Percentiles rank a stretch among this genome's conserved stretches.
Conservation (phyloP, 257 asterid genomes). For the Parsonsia alboflavescens region DNA sequence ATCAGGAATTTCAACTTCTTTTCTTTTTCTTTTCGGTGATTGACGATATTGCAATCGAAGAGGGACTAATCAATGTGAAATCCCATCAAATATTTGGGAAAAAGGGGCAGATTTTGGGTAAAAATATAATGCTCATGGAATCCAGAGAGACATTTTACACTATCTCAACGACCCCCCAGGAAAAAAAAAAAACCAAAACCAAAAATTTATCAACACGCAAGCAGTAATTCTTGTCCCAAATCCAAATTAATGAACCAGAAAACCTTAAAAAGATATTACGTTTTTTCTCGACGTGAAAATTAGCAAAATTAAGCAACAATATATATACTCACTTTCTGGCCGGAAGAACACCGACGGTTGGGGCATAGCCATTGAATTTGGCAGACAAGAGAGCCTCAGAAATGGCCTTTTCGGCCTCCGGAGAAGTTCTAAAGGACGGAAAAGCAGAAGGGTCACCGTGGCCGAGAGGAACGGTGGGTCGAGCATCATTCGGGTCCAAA, state of each 20-base stretch:
- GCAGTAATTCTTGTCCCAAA: neutral
- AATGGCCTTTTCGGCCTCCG: conserved; percentile 57
- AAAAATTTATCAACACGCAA: neutral
- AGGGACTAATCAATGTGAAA: too few species aligned
- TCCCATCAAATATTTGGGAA: too few species aligned
- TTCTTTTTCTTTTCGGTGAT: too few species aligned
- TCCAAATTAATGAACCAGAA: neutral
- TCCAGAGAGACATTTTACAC: too few species aligned
- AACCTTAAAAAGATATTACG: neutral
- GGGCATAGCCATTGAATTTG: conserved; percentile 63
- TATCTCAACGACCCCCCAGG: too few species aligned
- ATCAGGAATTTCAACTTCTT: too few species aligned
- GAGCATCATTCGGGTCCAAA: conserved; percentile 36
- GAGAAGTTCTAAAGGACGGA: conserved; percentile 55
- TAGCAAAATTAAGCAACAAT: neutral
- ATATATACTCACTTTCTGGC: conserved; percentile 47
- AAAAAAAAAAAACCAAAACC: too few species aligned
- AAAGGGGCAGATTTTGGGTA: too few species aligned
- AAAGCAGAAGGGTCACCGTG: conserved; percentile 89
- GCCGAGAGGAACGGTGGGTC: conserved; percentile 57
- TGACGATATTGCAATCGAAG: too few species aligned
- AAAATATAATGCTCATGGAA: too few species aligned
- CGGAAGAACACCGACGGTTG: conserved; percentile 53
- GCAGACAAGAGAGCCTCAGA: conserved; percentile 56
- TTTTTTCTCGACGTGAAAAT: neutral